Evolutionary conservation across 2,329 filamentous ascomycete species (phyloP), one percentile per base, ranked within the genome.

Genomic region (Colletotrichum sp.): DNA sequence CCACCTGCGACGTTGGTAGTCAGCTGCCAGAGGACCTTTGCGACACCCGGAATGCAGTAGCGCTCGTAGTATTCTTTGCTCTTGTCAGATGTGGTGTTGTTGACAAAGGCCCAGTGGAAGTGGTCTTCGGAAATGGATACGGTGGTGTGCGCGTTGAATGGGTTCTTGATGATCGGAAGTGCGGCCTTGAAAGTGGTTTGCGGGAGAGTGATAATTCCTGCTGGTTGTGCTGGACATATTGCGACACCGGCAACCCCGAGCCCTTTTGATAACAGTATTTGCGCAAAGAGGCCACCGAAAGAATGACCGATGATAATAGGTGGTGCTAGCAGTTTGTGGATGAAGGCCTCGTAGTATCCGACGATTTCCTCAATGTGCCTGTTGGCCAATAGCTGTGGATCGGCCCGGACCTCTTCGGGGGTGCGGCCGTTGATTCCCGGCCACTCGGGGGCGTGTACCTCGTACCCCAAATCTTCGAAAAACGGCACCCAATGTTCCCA

Each of bases 291-390:
- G 3, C 79, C 79, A 6, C 79, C 79, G 36, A 80, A 80, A 5
- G 78, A 79, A 16, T 80, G 79, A 0, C 79, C 79, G 12, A 80
- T 78, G 13, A 80, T 74, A 32, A 80, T 79, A 2, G 79, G 79
- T 1, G 78, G 77, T 18, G 73, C 63, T 15, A 77, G 61, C 4
- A 80, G 73, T 21, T 77, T 70, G 26, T 30, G 61, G 39, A 80
- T 80, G 55, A 79, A 77, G 4, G 74, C 60, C n/a, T 67, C 76
- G 18, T 80, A 80, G 30, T 79, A 59, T 28, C 78, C 73, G 16
- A 80, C 73, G 13, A 80, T 79, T 21, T 77, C 66, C 24, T 73
- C 67, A 28, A 80, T 80, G 34, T 69, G 74, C 16, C 75, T 71
- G 43, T 75, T 78, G 24, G 74, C 52, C 12, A 80, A 60, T 6